Percentiles rank a stretch among this genome's conserved stretches.
Evolutionary conservation across 176 grass and related monocot genomes (phyloP).

Genomic region (Rhipidocladum racemiflorum): DNA sequence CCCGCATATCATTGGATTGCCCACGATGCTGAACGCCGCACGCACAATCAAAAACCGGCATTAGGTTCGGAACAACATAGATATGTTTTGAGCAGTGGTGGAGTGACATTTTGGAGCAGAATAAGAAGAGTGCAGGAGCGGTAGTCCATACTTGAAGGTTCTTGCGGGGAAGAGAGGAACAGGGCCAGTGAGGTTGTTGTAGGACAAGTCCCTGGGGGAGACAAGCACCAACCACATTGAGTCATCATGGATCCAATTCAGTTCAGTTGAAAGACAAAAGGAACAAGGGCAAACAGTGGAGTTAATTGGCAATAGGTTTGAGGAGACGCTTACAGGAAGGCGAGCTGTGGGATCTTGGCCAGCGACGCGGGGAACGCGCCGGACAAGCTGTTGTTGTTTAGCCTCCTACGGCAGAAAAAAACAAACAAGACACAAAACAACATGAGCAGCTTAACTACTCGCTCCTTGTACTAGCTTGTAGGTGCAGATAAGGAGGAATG

Average conservation of each 20-base stretch:
- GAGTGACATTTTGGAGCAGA: neutral
- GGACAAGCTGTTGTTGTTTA: conserved; percentile 97
- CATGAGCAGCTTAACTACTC: neutral
- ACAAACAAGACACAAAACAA: conserved; percentile 1
- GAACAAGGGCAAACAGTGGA: neutral
- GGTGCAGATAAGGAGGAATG: neutral
- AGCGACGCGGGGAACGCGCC: conserved; percentile 69
- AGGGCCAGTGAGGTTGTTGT: conserved; percentile 84
- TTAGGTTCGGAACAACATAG: neutral
- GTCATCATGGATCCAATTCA: conserved; percentile 11
- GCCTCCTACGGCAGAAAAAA: conserved; percentile 40
- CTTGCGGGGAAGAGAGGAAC: conserved; percentile 70
- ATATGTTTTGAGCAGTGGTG: neutral
- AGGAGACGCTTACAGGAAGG: conserved; percentile 58
- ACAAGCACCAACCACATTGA: neutral
- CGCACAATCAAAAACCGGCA: neutral
- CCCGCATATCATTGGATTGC: conserved; percentile 89
- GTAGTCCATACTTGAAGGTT: conserved; percentile 68
- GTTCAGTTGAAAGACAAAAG: conserved; percentile 21
- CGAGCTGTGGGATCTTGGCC: conserved; percentile 69
- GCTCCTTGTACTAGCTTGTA: neutral
- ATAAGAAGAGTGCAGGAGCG: conserved; percentile 8
- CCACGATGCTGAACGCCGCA: conserved; percentile 63
- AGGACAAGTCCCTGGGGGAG: conserved; percentile 75
- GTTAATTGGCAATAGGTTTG: neutral